These are phyloP conservation scores for Chaetomiaceae sp. DNA, from an alignment of 2,329 filamentous ascomycete species.

Conservation along the genomic window DNA sequence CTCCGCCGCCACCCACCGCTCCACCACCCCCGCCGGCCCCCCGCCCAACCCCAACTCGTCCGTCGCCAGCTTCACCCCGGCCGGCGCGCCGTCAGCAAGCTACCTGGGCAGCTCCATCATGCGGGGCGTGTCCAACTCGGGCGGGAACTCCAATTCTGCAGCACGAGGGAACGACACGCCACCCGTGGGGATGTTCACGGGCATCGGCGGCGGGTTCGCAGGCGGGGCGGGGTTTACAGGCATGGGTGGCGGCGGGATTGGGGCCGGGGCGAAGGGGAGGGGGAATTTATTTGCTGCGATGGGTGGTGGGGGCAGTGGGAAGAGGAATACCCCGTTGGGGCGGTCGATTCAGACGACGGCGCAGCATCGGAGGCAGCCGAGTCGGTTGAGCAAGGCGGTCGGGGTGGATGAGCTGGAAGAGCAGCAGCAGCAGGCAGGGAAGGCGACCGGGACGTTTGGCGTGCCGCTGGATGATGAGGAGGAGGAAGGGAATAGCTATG, in stretches of 20 bases:
- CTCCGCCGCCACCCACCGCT: constrained; percentile 1
- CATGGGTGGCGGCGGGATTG: neutral
- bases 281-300: constrained; percentile 3
- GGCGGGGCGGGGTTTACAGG: constrained; percentile 1
- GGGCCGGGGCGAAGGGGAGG: neutral
- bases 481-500: constrained; percentile 36
- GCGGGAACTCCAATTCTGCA: constrained; percentile 29
- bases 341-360: constrained; percentile 25
- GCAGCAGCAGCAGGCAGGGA: constrained; percentile 35
- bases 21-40: constrained; percentile 9
- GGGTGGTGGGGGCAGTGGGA: neutral
- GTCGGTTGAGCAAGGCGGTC: constrained; percentile 44
- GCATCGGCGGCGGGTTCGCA: constrained; percentile 8
- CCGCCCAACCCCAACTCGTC: constrained; percentile 42
- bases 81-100: constrained; percentile 49
- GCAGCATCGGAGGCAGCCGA: constrained; percentile 36
- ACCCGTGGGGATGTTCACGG: constrained; percentile 4
- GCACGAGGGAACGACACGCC: constrained; percentile 18
- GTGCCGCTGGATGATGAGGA: constrained; percentile 31
- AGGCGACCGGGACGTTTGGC: constrained; percentile 31
- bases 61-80: constrained; percentile 49
- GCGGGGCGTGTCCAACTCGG: constrained; percentile 29
- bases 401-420: constrained; percentile 32
- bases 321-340: constrained; percentile 30
- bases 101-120: constrained; percentile 51